A percentile compares a stretch with the other conserved stretches of the same genome.
Conservation (phyloP, 495 filamentous ascomycete species). For the Hyaloscypha bicolor region DNA sequence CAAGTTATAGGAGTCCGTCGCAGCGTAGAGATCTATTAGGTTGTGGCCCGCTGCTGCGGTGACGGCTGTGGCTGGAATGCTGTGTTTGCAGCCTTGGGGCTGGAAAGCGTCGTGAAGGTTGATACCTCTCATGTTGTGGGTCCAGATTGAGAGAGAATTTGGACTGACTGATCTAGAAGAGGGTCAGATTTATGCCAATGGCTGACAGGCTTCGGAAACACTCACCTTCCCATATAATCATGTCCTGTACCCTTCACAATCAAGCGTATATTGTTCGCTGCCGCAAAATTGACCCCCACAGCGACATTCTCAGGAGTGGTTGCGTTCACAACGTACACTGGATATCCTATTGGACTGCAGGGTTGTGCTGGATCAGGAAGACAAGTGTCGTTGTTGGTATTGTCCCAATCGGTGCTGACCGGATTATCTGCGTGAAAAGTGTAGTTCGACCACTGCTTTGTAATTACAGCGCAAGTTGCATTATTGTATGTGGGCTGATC, state of each 20-base stretch:
- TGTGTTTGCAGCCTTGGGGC: slow-evolving; percentile 39
- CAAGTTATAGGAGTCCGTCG: slow-evolving; percentile 26
- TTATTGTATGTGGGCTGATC: neutral
- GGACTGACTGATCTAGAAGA: slow-evolving; percentile 37
- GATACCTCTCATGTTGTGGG: slow-evolving; percentile 45
- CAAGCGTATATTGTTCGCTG: slow-evolving; percentile 56
- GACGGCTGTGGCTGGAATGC: slow-evolving; percentile 38
- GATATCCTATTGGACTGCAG: slow-evolving; percentile 44
- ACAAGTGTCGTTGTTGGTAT: slow-evolving; percentile 48
- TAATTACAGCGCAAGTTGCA: neutral
- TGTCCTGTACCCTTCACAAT: slow-evolving; percentile 66
- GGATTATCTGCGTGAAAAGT: neutral
- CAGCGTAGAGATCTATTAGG: slow-evolving; percentile 30
- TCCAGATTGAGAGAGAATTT: slow-evolving; percentile 56
- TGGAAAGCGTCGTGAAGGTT: slow-evolving; percentile 40
- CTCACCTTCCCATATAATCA: slow-evolving; percentile 48
- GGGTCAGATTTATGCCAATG: no score
- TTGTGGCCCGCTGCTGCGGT: slow-evolving; percentile 41
- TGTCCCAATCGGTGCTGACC: slow-evolving; percentile 20
- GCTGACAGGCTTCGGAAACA: no score
- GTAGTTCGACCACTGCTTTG: neutral
- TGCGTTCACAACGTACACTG: slow-evolving; percentile 50
- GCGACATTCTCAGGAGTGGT: slow-evolving; percentile 43
- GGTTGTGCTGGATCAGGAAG: slow-evolving; percentile 40
- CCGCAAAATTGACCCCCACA: slow-evolving; percentile 47